These are phyloP conservation scores for Neolentinus lepideus DNA, from an alignment of 1,284 basidiomycete species.

Conservation along the genomic window DNA sequence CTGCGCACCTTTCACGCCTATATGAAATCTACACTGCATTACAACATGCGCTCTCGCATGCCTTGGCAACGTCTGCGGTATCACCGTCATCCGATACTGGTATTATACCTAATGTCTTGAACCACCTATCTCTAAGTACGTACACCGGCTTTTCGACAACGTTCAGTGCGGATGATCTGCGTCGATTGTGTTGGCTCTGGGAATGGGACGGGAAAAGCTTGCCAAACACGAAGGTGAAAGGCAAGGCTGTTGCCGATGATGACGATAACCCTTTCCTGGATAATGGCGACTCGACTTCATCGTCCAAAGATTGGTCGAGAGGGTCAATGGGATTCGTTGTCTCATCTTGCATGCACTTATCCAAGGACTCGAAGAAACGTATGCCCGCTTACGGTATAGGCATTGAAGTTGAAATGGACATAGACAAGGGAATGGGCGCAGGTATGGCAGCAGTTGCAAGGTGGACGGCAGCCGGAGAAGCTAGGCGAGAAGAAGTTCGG, in stretches of 20 bases:
- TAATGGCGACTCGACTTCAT: constrained; percentile 14
- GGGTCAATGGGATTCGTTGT: constrained; percentile 72
- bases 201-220: constrained; percentile 64
- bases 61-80: constrained; percentile 70
- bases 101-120: constrained; percentile 44
- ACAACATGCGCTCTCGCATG: constrained; percentile 75
- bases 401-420: constrained; percentile 77
- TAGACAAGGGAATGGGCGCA: constrained; percentile 67
- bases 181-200: constrained; percentile 80
- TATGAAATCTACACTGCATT: constrained; percentile 56
- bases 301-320: constrained; percentile 61
- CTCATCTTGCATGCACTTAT: constrained; percentile 62
- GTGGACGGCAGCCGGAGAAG: constrained; percentile 66
- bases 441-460: constrained; percentile 81
- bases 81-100: constrained; percentile 73
- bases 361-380: constrained; percentile 54
- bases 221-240: constrained; percentile 12
- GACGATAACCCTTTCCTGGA: constrained; percentile 73
- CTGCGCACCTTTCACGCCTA: constrained; percentile 53
- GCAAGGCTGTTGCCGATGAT: constrained; percentile 24
- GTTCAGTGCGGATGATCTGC: constrained; percentile 60
- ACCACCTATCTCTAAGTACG: neutral
- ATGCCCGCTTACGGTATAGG: constrained; percentile 76
- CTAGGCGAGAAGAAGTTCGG: constrained; percentile 48
- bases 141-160: constrained; percentile 25